Evolutionary conservation across 805 yeast genomes (phyloP), one percentile per base, ranked within the genome.

Genomic region (Lipomyces yamanashiensis): DNA sequence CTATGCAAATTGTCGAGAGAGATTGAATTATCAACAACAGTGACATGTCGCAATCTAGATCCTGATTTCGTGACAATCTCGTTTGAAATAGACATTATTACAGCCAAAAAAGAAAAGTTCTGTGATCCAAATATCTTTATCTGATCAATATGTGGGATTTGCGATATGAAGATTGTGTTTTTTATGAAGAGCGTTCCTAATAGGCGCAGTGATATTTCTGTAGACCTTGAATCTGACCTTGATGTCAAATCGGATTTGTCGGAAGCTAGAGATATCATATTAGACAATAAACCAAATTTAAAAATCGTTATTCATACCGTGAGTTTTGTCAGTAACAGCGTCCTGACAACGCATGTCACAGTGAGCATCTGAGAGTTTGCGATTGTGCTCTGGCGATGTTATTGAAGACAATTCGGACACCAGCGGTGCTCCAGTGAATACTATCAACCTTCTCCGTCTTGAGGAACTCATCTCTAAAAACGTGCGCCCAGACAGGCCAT

Each of bases 1-100:
- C 21, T 12, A 15, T 28, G 13, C 19, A 8, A 23, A 43, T 19
- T 12, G 40, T 36, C 49, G 19, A 40, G 50, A 4, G 63, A 36
- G 8, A 60, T 51, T 12, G 63, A 60, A 13, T 59, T 40, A 34
- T 60, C 63, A 44, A 60, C 63, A 13, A 60, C 55, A 17, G 56
- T 41, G 43, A 60, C 19, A 23, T 44, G 33, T 19, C 39, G 50
- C 51, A 60, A 23, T 15, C 15, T 23, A 0, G 49, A 15, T 8
- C 52, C 59, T 9, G 59, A 54, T 19, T 49, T 48, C 19, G 59
- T 44, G 17, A 3, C 7, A 23, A 44, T 41, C 13, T 41, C 48
- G 5, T 28, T 23, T 13, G 63, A 60, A 1, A 60, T 41, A 3
- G 57, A 49, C 21, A 50, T 23, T 33, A 60, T 50, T n/a, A 56